Evolutionary conservation across 2,329 filamentous ascomycete species (phyloP), one percentile per base, ranked within the genome.

Genomic region (Diatrype stigma): DNA sequence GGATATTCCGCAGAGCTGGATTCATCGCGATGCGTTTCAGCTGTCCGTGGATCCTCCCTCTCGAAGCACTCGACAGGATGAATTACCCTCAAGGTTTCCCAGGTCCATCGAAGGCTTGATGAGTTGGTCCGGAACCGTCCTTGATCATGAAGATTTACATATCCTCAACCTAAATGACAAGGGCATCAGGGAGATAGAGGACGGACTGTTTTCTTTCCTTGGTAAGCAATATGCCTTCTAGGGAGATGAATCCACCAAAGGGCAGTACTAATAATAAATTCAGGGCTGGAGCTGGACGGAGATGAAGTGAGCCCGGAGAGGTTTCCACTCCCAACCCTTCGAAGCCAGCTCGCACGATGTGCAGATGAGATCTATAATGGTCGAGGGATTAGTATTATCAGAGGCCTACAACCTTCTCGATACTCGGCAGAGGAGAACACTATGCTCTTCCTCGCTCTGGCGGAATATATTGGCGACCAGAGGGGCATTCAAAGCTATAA

Each of bases 381-480:
- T 3, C 60, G 56, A 7, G 82, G 82, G 1, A 75, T 86, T 55
- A 73, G 73, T 46, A 71, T 85, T 8, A 61, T 86, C 37, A 73
- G 75, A 5, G 82, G 82, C 3, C 66, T 86, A 1, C 71, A 76
- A 14, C 69, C 75, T 1, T 59, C 66, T 2, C 67, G 63, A 2
- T 78, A 80, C 61, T 72, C 73, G 2, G 67, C 72, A 22, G 76
- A 82, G 54, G 80, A 85, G 47, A 79, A 78, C 48, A 64, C 79
- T 16, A 70, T 75, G 5, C 68, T 84, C 42, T 84, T 80, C 56
- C 70, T 83, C 4, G 82, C 79, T 0, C 64, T 86, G 11, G 73
- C 81, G 1, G 76, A 73, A 50, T 75, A 85, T 57, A 73, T 86
- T 46, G 82, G 77, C 2, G 71, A 78, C 35, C 70, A 76, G 45